Base-by-base conservation (phyloP, 2,329 filamentous ascomycete genomes). In the Colletotrichum sp. region DNA sequence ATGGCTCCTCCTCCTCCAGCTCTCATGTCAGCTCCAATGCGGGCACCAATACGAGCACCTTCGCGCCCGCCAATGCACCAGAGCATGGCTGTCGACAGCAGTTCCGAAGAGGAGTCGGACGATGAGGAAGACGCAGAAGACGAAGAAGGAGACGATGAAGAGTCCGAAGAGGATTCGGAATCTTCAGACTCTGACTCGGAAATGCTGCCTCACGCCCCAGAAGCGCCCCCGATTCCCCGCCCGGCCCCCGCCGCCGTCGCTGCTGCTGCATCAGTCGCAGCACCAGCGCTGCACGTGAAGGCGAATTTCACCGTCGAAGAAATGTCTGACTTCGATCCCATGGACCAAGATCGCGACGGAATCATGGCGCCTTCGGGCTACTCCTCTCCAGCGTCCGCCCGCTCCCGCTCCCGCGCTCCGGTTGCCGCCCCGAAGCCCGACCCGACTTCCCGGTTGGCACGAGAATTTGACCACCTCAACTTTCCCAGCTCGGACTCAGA, bases 351-450 rank as follows among this genome's bases (percentile, higher is more conserved):
- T 6, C 84, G 84, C 21, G 79, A 85, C 28, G 84, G 84, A 36
- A 82, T 88, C 30, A 79, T 90, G 28, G 83, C 81, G 12, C 89
- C 89, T 0, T 83, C 84, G 14, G 84, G 86, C 70, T 88, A 89
- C 68, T 89, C 90, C 78, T 86, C 85, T 48, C 81, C 84, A 48
- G 81, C 83, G 14, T 84, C 87, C 16, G 84, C 85, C 62, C 83
- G 83, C 26, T 87, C 86, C 75, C 82, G 84, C 21, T 86, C 86
- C 7, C 77, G 82, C 24, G 56, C 73, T 9, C 68, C 72, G 4
- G 52, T 28, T 7, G 66, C 74, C 4, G 79, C 77, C 56, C 73
- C 5, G 79, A 77, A 30, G 79, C 80, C 13, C 24, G 82, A 87
- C 28, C 80, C 87, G 13, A 86, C 89, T 74, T 83, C 81, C 26